phyloP scores from a whole-genome alignment of 129 eudicot genomes.

The Flaveria bidentis region DNA sequence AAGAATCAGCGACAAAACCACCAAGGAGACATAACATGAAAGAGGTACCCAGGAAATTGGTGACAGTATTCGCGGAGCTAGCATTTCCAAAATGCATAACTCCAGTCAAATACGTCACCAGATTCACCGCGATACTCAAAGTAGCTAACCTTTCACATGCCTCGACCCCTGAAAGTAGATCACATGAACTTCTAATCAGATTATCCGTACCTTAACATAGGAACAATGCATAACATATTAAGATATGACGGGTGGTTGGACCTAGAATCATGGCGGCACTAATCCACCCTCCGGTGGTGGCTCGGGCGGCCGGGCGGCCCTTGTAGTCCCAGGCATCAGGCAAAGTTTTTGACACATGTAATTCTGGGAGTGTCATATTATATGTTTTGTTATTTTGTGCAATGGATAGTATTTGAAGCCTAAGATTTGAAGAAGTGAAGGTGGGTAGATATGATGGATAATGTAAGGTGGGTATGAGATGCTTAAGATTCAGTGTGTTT shows the following conservation, averaged over 20 bases:
- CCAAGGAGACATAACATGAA: conserved; percentile 87
- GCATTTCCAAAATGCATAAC: conserved; percentile 96
- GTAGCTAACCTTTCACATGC: conserved; percentile 74
- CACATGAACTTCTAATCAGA: not conserved
- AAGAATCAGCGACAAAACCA: conserved; percentile 88
- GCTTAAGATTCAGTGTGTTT: conserved; percentile 36
- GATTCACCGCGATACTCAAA: conserved; percentile 76
- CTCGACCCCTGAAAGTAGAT: conserved; percentile 54
- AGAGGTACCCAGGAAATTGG: conserved; percentile 90
- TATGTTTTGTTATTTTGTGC: conserved; percentile 28
- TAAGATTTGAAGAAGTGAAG: conserved; percentile 20
- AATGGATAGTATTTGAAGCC: conserved; percentile 10
- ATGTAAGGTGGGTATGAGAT: conserved; percentile 23
- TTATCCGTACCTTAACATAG: not conserved
- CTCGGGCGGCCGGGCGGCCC: conserved; percentile 61
- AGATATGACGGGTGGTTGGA: conserved; percentile 21
- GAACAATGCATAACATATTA: not conserved
- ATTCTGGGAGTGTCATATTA: conserved; percentile 53
- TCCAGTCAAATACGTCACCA: conserved; percentile 76
- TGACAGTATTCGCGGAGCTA: conserved; percentile 69
- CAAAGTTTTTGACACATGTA: conserved; percentile 52
- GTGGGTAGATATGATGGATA: conserved; percentile 17
- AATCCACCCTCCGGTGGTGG: conserved; percentile 86
- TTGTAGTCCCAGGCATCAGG: conserved; percentile 84
- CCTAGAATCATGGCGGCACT: conserved; percentile 88